Percentiles rank a stretch among this genome's conserved stretches.
Evolutionary conservation across 1,139 yeast species (phyloP).

Genomic region (Candida freyschussii): DNA sequence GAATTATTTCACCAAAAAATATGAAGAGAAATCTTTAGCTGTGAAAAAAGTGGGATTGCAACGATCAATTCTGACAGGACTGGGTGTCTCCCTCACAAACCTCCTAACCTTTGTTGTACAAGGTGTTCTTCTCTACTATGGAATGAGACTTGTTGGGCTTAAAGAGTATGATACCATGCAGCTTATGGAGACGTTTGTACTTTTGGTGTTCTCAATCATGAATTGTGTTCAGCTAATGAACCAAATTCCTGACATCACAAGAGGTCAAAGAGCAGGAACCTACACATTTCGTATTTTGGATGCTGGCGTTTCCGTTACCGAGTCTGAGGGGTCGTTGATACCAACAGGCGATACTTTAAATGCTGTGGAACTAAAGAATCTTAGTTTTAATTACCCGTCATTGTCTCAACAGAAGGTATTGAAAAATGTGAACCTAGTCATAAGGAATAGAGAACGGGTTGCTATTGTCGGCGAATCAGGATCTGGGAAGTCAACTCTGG

Average conservation of each 20-base stretch:
- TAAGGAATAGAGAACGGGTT: slow-evolving; percentile 45
- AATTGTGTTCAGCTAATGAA: slow-evolving; percentile 55
- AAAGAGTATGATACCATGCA: slow-evolving; percentile 51
- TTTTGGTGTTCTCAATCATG: slow-evolving; percentile 68
- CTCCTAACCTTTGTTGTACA: slow-evolving; percentile 57
- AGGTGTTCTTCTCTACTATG: slow-evolving; percentile 69
- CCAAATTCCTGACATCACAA: slow-evolving; percentile 69
- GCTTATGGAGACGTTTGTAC: slow-evolving; percentile 63
- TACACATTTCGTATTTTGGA: slow-evolving; percentile 44
- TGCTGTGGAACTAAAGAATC: slow-evolving; percentile 38
- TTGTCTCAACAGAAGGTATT: slow-evolving; percentile 30
- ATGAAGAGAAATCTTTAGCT: slow-evolving; percentile 28
- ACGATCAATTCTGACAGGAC: slow-evolving; percentile 49
- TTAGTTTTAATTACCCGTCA: slow-evolving; percentile 46
- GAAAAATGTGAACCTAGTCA: slow-evolving; percentile 35
- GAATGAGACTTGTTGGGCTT: slow-evolving; percentile 59
- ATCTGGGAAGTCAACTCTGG: slow-evolving; percentile 71
- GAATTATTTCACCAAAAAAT: slow-evolving; percentile 39
- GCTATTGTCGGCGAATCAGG: slow-evolving; percentile 78
- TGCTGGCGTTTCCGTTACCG: slow-evolving; percentile 29
- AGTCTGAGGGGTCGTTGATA: slow-evolving; percentile 23
- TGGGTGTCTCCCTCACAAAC: slow-evolving; percentile 57
- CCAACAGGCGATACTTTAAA: slow-evolving; percentile 17
- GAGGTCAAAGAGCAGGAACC: slow-evolving; percentile 71
- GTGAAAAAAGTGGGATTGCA: slow-evolving; percentile 35